phyloP scores from a whole-genome alignment of 108 stramenopile species.

The Cyclostephanos tholiformis region DNA sequence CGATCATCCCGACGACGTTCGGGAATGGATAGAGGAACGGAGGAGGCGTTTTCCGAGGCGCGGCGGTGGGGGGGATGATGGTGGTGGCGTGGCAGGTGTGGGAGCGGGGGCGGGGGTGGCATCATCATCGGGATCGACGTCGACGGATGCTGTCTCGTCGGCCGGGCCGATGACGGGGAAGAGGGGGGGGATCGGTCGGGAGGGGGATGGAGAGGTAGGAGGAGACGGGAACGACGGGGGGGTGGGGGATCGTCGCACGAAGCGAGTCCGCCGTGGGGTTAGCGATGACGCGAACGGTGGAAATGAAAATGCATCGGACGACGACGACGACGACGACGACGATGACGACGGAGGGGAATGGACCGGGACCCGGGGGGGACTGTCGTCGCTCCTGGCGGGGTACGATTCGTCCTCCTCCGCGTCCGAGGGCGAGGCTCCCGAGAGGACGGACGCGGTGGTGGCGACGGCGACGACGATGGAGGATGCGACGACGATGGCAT shows the following conservation, averaged over 20 bases:
- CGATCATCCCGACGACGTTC: slow-evolving; percentile 85
- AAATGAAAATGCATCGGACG: background rate
- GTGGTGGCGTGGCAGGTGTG: background rate
- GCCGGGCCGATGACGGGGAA: background rate
- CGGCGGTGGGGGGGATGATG: background rate
- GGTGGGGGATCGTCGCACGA: background rate
- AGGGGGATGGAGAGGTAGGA: slow-evolving; percentile 7
- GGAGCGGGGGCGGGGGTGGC: slow-evolving; percentile 6
- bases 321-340: background rate
- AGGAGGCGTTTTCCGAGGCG: slow-evolving; percentile 69
- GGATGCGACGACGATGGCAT: background rate
- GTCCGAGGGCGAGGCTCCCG: slow-evolving; percentile 33
- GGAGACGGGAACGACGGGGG: slow-evolving; percentile 1
- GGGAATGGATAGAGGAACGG: slow-evolving; percentile 83
- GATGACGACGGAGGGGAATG: background rate
- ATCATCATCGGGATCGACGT: too few species aligned
- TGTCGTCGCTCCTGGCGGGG: slow-evolving; percentile 74
- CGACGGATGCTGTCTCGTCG: background rate
- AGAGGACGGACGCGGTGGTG: slow-evolving; percentile 1
- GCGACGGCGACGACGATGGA: background rate
- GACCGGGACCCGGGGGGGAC: slow-evolving; percentile 14
- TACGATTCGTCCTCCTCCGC: slow-evolving; percentile 85
- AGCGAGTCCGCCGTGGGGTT: background rate
- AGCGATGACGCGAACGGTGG: background rate
- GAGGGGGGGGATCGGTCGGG: background rate